Evolutionary conservation across 2,329 filamentous ascomycete species (phyloP), one percentile per base, ranked within the genome.

Genomic region (Daldinia sp.): DNA sequence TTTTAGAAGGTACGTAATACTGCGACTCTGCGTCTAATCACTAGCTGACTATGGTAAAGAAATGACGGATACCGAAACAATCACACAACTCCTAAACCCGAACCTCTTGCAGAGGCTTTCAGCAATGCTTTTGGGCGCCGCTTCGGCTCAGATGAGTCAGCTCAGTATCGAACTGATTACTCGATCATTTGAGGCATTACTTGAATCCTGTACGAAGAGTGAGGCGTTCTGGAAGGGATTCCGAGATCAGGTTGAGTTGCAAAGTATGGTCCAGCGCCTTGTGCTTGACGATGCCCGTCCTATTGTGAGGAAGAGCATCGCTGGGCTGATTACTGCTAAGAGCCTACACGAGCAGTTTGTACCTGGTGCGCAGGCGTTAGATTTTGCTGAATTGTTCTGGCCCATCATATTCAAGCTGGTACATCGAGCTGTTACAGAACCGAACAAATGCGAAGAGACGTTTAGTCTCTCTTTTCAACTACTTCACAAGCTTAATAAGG

Each of bases 1-100:
- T 89, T 39, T 79, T 92, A 20, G 82, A 83, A 78, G 86, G 88
- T 86, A 82, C 69, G 77, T 68, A 70, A 6, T 12, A 18, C 42
- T 30, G 41, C 7, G 3, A 20, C 12, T 20, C 10, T 13, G 7
- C 50, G 15, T 9, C 15, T n/a, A 39, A 12, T 6, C 12, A 3
- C 46, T 35, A 48, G 44, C 77, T 78, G 63, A 78, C 65, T 37
- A 30, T 9, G 20, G 20, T 50, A 4, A 75, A 75, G 78, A 79
- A 54, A 74, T 74, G 7, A 63, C 64, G 18, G 70, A 74, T 35
- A 57, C 67, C 10, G 66, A 63, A 23, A 37, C 69, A 3, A 60
- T 75, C 10, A 57, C 42, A 33, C 70, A 72, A 15, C 65, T 77
- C 23, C 69, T 79, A 20, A 76, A 66, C 28, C 44, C 53, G 12